Conservation (phyloP, 2,329 filamentous ascomycete genomes). For the Fusarium sp. region DNA sequence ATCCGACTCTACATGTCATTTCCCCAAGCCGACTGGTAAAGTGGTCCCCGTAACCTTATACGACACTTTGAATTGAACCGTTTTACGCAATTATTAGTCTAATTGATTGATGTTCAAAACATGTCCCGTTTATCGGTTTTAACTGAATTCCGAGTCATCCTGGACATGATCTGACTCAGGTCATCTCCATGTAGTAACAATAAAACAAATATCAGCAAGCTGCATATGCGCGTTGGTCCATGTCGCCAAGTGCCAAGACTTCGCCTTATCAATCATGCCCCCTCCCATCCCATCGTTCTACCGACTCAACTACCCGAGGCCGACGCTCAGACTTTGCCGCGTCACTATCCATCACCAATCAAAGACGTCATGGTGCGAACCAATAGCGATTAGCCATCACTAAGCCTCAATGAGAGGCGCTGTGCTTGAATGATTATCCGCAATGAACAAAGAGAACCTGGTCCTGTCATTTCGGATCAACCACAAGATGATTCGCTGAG, state of each 20-base stretch:
- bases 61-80: neutral
- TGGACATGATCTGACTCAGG: neutral
- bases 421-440: neutral
- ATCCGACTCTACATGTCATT: neutral
- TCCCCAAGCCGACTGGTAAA: neutral
- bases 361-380: conserved; percentile 5
- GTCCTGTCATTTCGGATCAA: neutral
- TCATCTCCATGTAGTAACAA: neutral
- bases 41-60: neutral
- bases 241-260: neutral
- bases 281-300: neutral
- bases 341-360: neutral
- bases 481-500: neutral
- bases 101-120: neutral
- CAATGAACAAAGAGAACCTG: neutral
- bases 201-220: neutral
- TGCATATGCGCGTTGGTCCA: neutral
- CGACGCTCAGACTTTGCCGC: neutral
- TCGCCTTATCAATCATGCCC: conserved; percentile 2
- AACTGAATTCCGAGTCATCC: neutral
- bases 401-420: neutral
- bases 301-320: neutral
- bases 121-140: neutral
- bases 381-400: neutral
- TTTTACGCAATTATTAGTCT: neutral